A percentile compares a stretch with the other conserved stretches of the same genome.
Conservation (phyloP, 495 filamentous ascomycete genomes). For the Aspergillus saccharolyticus region DNA sequence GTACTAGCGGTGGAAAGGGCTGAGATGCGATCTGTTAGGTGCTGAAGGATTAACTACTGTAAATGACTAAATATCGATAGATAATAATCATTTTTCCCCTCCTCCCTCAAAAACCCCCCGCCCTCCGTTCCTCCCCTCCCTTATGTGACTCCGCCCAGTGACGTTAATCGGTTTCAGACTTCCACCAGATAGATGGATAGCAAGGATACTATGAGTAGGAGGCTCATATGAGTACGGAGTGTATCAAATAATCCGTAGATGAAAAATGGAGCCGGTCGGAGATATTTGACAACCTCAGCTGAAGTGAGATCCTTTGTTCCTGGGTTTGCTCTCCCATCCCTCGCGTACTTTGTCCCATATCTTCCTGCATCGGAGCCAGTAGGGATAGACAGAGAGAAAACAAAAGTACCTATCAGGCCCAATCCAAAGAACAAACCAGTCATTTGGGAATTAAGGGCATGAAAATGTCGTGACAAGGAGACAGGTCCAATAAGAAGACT, state of each 20-base stretch:
- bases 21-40: constrained; percentile 2
- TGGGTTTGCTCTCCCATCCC: background rate
- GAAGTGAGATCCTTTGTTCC: background rate
- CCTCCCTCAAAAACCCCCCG: background rate
- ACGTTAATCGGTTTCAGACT: constrained; percentile 2
- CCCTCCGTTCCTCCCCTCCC: background rate
- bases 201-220: background rate
- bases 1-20: constrained; percentile 10
- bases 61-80: background rate
- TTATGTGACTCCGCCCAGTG: background rate
- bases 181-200: constrained; percentile 3
- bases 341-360: background rate
- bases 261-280: background rate
- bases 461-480: background rate
- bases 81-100: background rate
- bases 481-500: constrained; percentile 12
- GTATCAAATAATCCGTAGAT: too few species aligned
- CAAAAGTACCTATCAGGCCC: background rate
- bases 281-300: background rate
- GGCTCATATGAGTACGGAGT: too few species aligned
- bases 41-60: background rate
- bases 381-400: background rate
- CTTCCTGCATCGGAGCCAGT: background rate
- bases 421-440: background rate
- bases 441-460: background rate